Percentiles rank a stretch among this genome's conserved stretches.
phyloP scores from a whole-genome alignment of 164 flowering plant species.

The Amborella trichopoda region DNA sequence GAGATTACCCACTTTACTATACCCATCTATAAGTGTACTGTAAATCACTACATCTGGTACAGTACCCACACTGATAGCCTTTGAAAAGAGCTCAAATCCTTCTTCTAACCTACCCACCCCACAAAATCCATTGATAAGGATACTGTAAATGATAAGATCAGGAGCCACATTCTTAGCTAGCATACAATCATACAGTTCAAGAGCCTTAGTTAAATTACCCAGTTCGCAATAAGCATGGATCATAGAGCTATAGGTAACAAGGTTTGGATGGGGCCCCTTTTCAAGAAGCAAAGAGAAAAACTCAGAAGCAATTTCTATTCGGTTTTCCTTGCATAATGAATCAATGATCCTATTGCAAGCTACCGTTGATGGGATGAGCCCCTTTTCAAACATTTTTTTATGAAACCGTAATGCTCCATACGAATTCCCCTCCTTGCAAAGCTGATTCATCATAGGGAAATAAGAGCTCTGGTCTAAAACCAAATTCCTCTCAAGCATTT shows the following conservation, averaged over 20 bases:
- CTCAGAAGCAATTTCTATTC: constrained; percentile 13
- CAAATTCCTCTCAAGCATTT: background rate
- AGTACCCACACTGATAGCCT: constrained; percentile 23
- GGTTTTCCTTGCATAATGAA: constrained; percentile 18
- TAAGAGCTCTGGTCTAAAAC: background rate
- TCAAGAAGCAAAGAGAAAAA: constrained; percentile 16
- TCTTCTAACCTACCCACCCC: constrained; percentile 26
- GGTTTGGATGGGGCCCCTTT: constrained; percentile 30
- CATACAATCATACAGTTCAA: constrained; percentile 27
- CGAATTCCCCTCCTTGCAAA: background rate
- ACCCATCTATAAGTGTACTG: constrained; percentile 38
- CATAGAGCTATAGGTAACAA: constrained; percentile 33
- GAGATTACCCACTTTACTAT: constrained; percentile 25
- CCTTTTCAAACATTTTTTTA: background rate
- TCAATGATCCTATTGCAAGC: constrained; percentile 32
- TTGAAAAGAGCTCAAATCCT: constrained; percentile 19
- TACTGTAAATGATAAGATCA: constrained; percentile 32
- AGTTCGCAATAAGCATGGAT: constrained; percentile 25
- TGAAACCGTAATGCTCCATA: background rate
- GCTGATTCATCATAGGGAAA: background rate
- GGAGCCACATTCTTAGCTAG: constrained; percentile 22
- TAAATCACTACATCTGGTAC: constrained; percentile 36
- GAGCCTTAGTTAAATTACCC: constrained; percentile 25
- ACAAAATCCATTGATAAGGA: constrained; percentile 31
- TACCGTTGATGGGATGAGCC: constrained; percentile 6